Evolutionary conservation across 192 early-diverging fungal genomes (phyloP), one percentile per base, ranked within the genome.

Genomic region (Mortierella hygrophila): DNA sequence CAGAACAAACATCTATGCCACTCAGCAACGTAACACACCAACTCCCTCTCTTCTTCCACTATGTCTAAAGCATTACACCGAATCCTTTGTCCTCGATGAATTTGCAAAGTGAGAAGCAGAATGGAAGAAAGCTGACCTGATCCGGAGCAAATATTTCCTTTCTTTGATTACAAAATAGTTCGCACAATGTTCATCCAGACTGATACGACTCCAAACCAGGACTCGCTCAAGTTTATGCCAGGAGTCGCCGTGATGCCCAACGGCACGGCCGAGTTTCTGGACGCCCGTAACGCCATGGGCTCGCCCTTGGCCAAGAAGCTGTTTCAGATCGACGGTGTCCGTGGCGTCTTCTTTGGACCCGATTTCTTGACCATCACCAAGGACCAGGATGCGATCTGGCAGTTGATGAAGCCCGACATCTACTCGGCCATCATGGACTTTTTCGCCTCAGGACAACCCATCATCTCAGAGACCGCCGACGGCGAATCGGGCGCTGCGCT

Each of bases 311-410:
- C 98, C 46, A 94, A 94, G 21, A 87, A 92, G 29, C 91, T 99
- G n/a, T 98, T 99, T 88, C 90, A 93, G 63, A 97, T 99, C 81
- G 97, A 98, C 70, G 99, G 99, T 38, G 95, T 99, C 35, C 83
- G 90, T 20, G 94, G 95, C 18, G 95, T 99, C 5, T 95, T 99
- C 77, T 97, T 95, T 75, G 97, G 97, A 40, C 90, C 94, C 10
- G 98, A 99, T 83, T 99, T 98, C 91, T 94, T 99, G 82, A 98
- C 98, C 4, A 93, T 99, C 82, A 95, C 96, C 72, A 99, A 98
- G 88, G 94, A 98, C 78, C 85, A 91, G 55, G 95, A 95, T 74
- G 93, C 91, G n/a, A 93, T 95, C 72, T 99, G 99, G 99, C 97
- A 96, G 88, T 88, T 99, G 75, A 95, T 99, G 94, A 99, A 99